Evolutionary conservation across 2,329 filamentous ascomycete species (phyloP).

Genomic region (Didymella lethalis): DNA sequence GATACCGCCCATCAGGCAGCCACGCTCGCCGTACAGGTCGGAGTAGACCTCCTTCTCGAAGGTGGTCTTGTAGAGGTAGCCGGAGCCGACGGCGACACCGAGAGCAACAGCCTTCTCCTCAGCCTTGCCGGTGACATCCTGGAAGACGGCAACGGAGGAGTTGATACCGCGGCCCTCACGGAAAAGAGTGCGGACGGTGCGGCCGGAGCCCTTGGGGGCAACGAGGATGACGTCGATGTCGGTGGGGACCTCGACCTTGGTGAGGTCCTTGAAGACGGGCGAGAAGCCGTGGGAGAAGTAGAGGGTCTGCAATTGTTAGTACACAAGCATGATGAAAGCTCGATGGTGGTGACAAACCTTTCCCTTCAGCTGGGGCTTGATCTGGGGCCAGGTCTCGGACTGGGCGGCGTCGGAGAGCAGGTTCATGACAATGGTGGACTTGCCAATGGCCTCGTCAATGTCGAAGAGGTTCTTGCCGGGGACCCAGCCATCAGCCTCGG

Average conservation of each 20-base stretch:
- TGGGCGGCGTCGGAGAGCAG: conserved; percentile 96
- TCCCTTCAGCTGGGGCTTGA: conserved; percentile 99
- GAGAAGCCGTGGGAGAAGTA: conserved; percentile 99
- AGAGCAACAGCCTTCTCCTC: conserved; percentile 97
- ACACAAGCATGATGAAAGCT: neutral
- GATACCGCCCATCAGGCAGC: conserved; percentile 99
- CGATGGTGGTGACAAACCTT: conserved; percentile 69
- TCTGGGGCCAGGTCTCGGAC: conserved; percentile 96
- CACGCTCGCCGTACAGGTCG: conserved; percentile 99
- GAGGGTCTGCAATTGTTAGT: conserved; percentile 74
- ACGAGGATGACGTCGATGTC: conserved; percentile 99
- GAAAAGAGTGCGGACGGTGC: conserved; percentile 98
- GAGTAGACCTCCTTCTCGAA: conserved; percentile 99
- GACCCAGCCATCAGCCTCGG: conserved; percentile 95
- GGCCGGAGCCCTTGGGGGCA: conserved; percentile 98
- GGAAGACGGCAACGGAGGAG: conserved; percentile 97
- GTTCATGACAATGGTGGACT: conserved; percentile 98
- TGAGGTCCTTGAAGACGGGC: conserved; percentile 99
- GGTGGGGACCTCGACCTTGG: conserved; percentile 94
- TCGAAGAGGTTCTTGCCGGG: conserved; percentile 99
- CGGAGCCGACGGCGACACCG: conserved; percentile 94
- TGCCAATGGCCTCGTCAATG: conserved; percentile 92
- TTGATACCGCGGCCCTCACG: conserved; percentile 99
- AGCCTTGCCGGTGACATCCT: conserved; percentile 97
- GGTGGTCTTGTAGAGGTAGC: conserved; percentile 99